Evolutionary conservation across 129 eudicot species (phyloP).

Genomic region (Lactuca sativa): DNA sequence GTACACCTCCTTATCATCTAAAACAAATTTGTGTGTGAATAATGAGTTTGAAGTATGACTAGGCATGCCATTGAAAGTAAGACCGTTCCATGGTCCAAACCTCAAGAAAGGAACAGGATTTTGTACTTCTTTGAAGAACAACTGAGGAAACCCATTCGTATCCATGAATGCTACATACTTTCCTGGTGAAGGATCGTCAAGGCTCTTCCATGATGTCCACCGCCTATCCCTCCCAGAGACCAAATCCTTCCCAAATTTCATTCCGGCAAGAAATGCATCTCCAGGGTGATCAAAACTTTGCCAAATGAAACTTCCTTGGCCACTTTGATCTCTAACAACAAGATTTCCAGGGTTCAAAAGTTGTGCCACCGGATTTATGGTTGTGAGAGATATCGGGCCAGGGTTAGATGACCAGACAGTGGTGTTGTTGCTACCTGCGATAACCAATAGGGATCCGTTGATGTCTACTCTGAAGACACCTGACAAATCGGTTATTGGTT

Average conservation of each 20-base stretch:
- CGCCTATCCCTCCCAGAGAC: slow-evolving; percentile 16
- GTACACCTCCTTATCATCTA: slow-evolving; percentile 28
- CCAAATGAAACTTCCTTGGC: slow-evolving; percentile 20
- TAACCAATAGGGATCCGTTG: slow-evolving; percentile 23
- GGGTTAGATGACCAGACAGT: slow-evolving; percentile 24
- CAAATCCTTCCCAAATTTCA: slow-evolving; percentile 42
- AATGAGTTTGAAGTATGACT: slow-evolving; percentile 5
- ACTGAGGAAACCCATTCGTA: slow-evolving; percentile 40
- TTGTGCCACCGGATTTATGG: slow-evolving; percentile 27
- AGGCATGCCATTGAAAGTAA: slow-evolving; percentile 38
- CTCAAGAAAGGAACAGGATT: slow-evolving; percentile 1
- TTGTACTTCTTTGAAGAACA: neutral
- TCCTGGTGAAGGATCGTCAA: slow-evolving; percentile 37
- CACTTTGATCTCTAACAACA: slow-evolving; percentile 14
- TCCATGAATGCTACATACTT: slow-evolving; percentile 15
- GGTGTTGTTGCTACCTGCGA: neutral
- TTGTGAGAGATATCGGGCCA: neutral
- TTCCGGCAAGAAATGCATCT: slow-evolving; percentile 29
- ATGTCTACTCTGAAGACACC: slow-evolving; percentile 18
- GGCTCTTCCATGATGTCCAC: slow-evolving; percentile 33
- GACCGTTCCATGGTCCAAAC: slow-evolving; percentile 47
- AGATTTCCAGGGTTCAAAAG: slow-evolving; percentile 38
- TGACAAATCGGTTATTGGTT: slow-evolving; percentile 23
- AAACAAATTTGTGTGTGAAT: slow-evolving; percentile 13
- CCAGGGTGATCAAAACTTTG: slow-evolving; percentile 44